Evolutionary conservation across 257 asterid species (phyloP), one percentile per base, ranked within the genome.

Genomic region (Solanum ossicruentum): DNA sequence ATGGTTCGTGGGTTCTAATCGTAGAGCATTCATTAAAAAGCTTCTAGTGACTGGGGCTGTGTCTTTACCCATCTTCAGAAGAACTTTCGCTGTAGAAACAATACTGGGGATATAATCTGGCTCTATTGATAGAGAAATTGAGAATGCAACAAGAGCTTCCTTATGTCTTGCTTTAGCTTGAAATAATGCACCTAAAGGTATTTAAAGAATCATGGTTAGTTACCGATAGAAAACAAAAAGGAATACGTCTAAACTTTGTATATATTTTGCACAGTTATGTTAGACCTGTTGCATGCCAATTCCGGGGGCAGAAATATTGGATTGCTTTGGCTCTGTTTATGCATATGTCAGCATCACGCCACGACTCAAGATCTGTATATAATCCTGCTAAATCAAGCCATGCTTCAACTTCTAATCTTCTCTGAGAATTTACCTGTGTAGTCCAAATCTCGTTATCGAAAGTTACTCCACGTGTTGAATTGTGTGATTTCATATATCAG

Each of bases 381-480:
- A 95, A 91, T 67, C 90, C 91, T 32, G 99, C 97, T 88, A 95
- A 92, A 91, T 95, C 99, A 54, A 93, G 85, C 99, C 99, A 95
- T 58, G 96, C 91, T 90, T 94, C 98, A 39, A 85, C 80, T 85
- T 92, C 97, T 87, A 95, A 87, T 67, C 80, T 84, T 85, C 87
- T 90, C 67, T 84, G 89, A 2, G 82, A 86, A 55, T 67, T 85
- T 56, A 81, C 91, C 97, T 91, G 91, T 91, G 91, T 78, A 84
- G 73, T 80, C 55, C 72, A 57, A 23, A 67, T 86, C 47, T 67
- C 71, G 67, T 21, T 15, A 18, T 7, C 3, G 49, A 28, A 45
- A 39, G 47, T 45, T 69, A 8, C 16, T 75, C 39, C 57, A 47
- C 21, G 8, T 12, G 12, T 73, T n/a, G 1, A 0, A n/a, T 45